A percentile compares a stretch with the other conserved stretches of the same genome.
Evolutionary conservation across 352 stramenopile species (phyloP).

Genomic region (Peronospora farinosa): DNA sequence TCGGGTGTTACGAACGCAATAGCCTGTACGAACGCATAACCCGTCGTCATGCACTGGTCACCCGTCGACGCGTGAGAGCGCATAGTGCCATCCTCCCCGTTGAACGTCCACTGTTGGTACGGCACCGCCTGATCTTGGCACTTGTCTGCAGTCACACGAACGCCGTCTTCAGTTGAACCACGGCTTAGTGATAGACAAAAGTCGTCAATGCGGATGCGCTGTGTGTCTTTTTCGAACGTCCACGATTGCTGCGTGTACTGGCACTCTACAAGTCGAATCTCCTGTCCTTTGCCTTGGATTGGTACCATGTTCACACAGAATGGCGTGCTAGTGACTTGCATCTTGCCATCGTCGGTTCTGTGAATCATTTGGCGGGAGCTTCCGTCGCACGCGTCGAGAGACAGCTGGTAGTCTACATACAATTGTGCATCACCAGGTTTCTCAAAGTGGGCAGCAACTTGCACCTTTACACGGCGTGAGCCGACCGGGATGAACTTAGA

Average conservation of each 20-base stretch:
- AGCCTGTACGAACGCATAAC: slow-evolving; percentile 70
- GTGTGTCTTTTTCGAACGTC: slow-evolving; percentile 44
- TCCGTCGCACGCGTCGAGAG: slow-evolving; percentile 52
- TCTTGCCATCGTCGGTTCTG: slow-evolving; percentile 57
- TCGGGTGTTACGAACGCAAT: slow-evolving; percentile 64
- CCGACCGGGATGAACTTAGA: slow-evolving; percentile 80
- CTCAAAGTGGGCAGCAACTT: slow-evolving; percentile 42
- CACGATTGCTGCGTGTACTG: slow-evolving; percentile 59
- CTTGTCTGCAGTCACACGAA: slow-evolving; percentile 41
- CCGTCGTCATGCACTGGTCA: slow-evolving; percentile 70
- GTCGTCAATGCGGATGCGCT: slow-evolving; percentile 50
- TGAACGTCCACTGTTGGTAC: slow-evolving; percentile 64
- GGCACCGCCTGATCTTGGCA: slow-evolving; percentile 34
- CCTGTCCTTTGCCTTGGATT: slow-evolving; percentile 44
- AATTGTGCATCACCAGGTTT: slow-evolving; percentile 59
- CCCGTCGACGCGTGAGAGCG: slow-evolving; percentile 30
- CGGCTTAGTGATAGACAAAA: slow-evolving; percentile 66
- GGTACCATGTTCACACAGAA: slow-evolving; percentile 55
- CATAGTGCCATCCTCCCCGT: slow-evolving; percentile 42
- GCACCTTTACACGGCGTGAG: slow-evolving; percentile 56
- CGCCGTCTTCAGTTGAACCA: slow-evolving; percentile 46
- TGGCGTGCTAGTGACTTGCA: slow-evolving; percentile 52
- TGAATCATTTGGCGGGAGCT: slow-evolving; percentile 58
- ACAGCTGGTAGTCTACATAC: slow-evolving; percentile 52
- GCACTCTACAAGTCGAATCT: slow-evolving; percentile 64